A percentile compares a stretch with the other conserved stretches of the same genome.
Evolutionary conservation across 2,329 filamentous ascomycete genomes (phyloP).

Genomic region (Calonectria pseudoreteaudii): DNA sequence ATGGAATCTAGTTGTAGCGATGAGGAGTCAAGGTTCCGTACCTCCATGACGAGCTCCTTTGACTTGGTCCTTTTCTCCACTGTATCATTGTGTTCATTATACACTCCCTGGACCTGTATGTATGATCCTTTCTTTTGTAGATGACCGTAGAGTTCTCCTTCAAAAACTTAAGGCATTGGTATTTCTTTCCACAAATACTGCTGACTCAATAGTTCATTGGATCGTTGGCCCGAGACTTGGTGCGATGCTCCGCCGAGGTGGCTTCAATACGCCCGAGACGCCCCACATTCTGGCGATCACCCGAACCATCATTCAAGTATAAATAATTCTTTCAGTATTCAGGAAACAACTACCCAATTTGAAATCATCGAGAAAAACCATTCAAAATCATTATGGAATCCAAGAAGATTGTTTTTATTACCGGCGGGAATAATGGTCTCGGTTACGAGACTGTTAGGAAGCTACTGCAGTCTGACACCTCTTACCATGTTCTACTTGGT

Average conservation of each 20-base stretch:
- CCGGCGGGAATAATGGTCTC: not conserved
- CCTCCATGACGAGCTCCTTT: not conserved
- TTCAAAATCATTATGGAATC: not conserved
- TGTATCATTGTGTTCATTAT: not conserved
- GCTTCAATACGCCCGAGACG: not conserved
- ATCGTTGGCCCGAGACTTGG: not conserved
- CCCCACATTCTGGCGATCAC: not conserved
- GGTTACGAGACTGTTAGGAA: not conserved
- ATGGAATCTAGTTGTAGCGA: not conserved
- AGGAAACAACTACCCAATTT: not conserved
- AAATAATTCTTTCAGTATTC: not conserved
- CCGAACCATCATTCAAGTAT: not conserved
- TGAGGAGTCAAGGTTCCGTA: not conserved
- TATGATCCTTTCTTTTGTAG: not conserved
- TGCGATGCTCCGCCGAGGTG: not conserved
- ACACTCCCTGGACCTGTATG: not conserved
- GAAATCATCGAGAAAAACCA: not conserved
- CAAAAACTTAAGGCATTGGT: not conserved
- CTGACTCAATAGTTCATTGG: not conserved
- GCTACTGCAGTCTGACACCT: not conserved
- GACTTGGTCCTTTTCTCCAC: not conserved
- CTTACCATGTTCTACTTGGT: not conserved
- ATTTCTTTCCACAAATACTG: not conserved
- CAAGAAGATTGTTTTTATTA: not conserved
- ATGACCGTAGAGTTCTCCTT: not conserved